phyloP scores from a whole-genome alignment of 2,329 filamentous ascomycete genomes.

The Juglanconis sp. region DNA sequence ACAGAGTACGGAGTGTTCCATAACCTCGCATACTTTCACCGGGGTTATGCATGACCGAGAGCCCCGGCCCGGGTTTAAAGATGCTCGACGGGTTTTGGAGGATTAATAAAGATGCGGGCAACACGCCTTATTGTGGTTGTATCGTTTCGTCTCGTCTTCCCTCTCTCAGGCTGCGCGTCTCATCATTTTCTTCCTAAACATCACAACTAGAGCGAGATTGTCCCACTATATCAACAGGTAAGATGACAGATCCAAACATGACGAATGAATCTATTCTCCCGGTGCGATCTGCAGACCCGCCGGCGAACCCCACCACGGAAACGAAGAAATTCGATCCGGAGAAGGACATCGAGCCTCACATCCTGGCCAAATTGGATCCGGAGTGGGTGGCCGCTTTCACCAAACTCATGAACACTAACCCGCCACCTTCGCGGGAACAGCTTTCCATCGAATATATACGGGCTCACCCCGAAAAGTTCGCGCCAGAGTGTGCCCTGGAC shows the following conservation, averaged over 20 bases:
- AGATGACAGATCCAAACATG: not conserved
- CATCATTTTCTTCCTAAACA: no score
- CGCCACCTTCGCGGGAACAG: slow-evolving; percentile 18
- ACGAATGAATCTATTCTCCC: not conserved
- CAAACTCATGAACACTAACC: slow-evolving; percentile 21
- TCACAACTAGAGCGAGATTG: no score
- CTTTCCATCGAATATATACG: slow-evolving; percentile 29
- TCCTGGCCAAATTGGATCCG: slow-evolving; percentile 29
- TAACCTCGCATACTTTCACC: no score
- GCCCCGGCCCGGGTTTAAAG: no score
- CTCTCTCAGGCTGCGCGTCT: no score
- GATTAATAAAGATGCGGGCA: no score
- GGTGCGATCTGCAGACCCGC: not conserved
- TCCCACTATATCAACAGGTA: not conserved
- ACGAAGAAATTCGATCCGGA: slow-evolving; percentile 6
- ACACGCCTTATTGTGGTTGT: no score
- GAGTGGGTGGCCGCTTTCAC: slow-evolving; percentile 28
- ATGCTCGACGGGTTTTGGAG: no score
- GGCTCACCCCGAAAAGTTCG: slow-evolving; percentile 26
- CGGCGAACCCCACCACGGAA: not conserved
- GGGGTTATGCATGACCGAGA: no score
- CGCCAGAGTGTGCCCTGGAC: slow-evolving; percentile 26
- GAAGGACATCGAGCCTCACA: slow-evolving; percentile 26
- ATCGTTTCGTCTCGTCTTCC: no score
- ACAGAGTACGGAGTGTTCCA: no score